phyloP scores from a whole-genome alignment of 176 grass and related monocot species.

The Avena atlantica region DNA sequence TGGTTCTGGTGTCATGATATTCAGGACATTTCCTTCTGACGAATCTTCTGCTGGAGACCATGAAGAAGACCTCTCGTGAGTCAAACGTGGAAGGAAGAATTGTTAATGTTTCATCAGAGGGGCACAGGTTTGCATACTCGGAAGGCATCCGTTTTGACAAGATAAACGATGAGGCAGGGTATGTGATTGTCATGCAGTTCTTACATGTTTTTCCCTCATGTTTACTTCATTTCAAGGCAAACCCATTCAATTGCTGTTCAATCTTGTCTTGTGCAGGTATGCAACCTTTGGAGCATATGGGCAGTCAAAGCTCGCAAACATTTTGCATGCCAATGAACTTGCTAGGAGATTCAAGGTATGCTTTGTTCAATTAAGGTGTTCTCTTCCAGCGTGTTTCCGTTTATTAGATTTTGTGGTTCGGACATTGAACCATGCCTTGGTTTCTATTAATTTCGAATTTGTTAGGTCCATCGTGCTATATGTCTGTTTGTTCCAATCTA shows the following conservation, averaged over 20 bases:
- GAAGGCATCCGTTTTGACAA: conserved; percentile 87
- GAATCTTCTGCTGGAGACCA: conserved; percentile 81
- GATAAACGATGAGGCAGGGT: conserved; percentile 80
- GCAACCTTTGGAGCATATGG: conserved; percentile 74
- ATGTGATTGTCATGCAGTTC: conserved; percentile 35
- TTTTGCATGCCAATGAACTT: conserved; percentile 94
- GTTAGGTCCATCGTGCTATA: no score
- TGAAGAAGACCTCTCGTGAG: conserved; percentile 78
- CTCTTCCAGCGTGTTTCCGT: neutral
- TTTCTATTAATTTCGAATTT: no score
- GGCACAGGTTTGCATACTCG: conserved; percentile 63
- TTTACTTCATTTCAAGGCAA: neutral
- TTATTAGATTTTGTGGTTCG: no score
- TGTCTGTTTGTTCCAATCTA: no score
- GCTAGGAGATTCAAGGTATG: conserved; percentile 75
- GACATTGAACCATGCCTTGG: no score
- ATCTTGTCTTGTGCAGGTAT: conserved; percentile 63
- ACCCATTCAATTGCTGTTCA: conserved; percentile 38
- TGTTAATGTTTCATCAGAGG: conserved; percentile 86
- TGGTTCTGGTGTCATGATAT: conserved; percentile 24
- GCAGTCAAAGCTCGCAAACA: conserved; percentile 91
- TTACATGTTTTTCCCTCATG: neutral
- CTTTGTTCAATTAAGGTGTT: neutral
- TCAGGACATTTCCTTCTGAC: conserved; percentile 96
- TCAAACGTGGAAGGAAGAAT: conserved; percentile 87